Percentiles rank a stretch among this genome's conserved stretches.
Evolutionary conservation across 192 early-diverging fungal species (phyloP).

Genomic region (Gaertneriomyces sp.): DNA sequence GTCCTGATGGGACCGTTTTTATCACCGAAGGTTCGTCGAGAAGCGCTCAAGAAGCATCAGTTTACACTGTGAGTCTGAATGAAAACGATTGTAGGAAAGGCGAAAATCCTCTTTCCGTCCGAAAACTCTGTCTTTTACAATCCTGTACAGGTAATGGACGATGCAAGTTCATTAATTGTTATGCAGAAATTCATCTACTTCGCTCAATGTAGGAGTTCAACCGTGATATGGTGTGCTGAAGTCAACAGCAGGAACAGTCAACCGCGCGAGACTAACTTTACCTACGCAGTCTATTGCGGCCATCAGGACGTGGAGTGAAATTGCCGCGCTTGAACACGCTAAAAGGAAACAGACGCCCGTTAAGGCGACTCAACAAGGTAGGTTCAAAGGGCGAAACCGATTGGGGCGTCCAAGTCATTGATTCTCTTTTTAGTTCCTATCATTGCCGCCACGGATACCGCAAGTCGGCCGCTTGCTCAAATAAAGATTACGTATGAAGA

Average conservation of each 20-base stretch:
- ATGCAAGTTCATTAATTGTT: background rate
- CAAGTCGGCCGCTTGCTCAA: conserved; percentile 12
- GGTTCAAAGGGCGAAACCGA: too few relatives aligned
- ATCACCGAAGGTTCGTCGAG: conserved; percentile 20
- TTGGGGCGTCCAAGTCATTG: too few relatives aligned
- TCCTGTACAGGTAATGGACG: conserved; percentile 70
- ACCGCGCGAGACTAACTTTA: background rate
- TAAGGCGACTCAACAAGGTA: too few relatives aligned
- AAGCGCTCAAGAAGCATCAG: background rate
- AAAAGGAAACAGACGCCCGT: conserved; percentile 3
- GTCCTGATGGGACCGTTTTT: conserved; percentile 16
- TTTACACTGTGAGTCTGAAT: background rate
- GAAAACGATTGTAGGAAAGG: conserved; percentile 31
- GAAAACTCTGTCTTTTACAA: conserved; percentile 94
- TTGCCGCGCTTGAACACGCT: conserved; percentile 30
- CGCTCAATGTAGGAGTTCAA: conserved; percentile 67
- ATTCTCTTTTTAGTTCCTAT: too few relatives aligned
- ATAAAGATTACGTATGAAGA: conserved; percentile 20
- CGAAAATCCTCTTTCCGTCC: conserved; percentile 37
- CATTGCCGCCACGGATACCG: too few relatives aligned
- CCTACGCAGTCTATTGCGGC: conserved; percentile 77
- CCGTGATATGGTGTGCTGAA: conserved; percentile 70
- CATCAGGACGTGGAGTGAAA: conserved; percentile 87
- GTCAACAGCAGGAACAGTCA: background rate
- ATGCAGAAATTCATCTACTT: conserved; percentile 1